These are phyloP conservation scores for Gamsiella multidivaricata DNA, from an alignment of 192 early-diverging fungal genomes.

Conservation along the genomic window DNA sequence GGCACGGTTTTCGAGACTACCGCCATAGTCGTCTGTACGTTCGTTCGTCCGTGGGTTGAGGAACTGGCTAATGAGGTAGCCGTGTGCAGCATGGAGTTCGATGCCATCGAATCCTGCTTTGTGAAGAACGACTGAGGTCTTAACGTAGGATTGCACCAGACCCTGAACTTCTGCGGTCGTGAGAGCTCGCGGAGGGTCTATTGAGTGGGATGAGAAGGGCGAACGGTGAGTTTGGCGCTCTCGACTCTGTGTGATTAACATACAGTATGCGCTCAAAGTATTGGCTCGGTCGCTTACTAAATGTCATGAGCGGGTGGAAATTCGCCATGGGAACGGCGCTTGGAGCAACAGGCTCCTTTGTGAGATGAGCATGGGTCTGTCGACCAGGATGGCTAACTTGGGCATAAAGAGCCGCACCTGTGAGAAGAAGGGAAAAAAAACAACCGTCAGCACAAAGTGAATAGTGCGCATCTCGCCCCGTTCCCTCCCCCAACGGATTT, in stretches of 20 bases:
- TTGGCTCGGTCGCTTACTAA: too few relatives aligned
- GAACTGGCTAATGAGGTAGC: slow-evolving; percentile 87
- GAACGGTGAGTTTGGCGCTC: too few relatives aligned
- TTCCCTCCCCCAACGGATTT: too few relatives aligned
- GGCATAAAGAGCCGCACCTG: slow-evolving; percentile 10
- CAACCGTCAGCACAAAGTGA: background rate
- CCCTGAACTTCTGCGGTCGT: slow-evolving; percentile 70
- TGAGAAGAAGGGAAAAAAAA: background rate
- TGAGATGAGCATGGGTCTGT: slow-evolving; percentile 10
- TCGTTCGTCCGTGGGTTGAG: slow-evolving; percentile 81
- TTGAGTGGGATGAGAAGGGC: background rate
- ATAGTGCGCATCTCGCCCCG: too few relatives aligned
- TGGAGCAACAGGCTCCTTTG: slow-evolving; percentile 10
- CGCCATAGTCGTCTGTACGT: slow-evolving; percentile 92
- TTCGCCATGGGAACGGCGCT: slow-evolving; percentile 21
- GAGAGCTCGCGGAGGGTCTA: slow-evolving; percentile 62
- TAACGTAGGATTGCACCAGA: slow-evolving; percentile 69
- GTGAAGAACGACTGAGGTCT: slow-evolving; percentile 72
- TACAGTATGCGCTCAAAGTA: too few relatives aligned
- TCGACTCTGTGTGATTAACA: too few relatives aligned
- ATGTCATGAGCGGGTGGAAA: slow-evolving; percentile 16
- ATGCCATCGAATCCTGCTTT: slow-evolving; percentile 88
- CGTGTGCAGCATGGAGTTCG: slow-evolving; percentile 91
- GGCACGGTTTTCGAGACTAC: slow-evolving; percentile 87
- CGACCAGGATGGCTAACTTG: slow-evolving; percentile 24